Evolutionary conservation across 495 filamentous ascomycete species (phyloP).

Genomic region (Penicillium crystallinum): DNA sequence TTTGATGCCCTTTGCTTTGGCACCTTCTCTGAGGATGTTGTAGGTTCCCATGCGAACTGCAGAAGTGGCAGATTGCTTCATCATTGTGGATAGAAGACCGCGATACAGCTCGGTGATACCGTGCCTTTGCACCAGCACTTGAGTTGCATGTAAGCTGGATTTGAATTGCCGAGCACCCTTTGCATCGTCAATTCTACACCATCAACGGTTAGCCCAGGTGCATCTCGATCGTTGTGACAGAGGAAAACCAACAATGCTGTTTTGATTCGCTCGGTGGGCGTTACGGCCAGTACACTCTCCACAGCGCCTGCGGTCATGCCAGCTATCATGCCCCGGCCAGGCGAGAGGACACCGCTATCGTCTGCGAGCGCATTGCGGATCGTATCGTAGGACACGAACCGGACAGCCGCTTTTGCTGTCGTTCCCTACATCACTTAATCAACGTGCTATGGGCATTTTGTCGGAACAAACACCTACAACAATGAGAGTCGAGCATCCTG

Average conservation of each 20-base stretch:
- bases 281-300: slow-evolving; percentile 56
- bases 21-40: slow-evolving; percentile 60
- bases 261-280: slow-evolving; percentile 63
- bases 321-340: slow-evolving; percentile 50
- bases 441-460: not conserved
- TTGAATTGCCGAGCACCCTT: slow-evolving; percentile 45
- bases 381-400: slow-evolving; percentile 61
- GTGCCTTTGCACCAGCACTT: slow-evolving; percentile 42
- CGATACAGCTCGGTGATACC: slow-evolving; percentile 53
- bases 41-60: slow-evolving; percentile 63
- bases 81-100: slow-evolving; percentile 55
- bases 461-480: slow-evolving; percentile 21
- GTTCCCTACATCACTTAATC: slow-evolving; percentile 31
- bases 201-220: not conserved
- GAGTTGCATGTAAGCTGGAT: slow-evolving; percentile 47
- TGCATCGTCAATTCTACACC: slow-evolving; percentile 58
- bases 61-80: slow-evolving; percentile 64
- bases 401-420: slow-evolving; percentile 61
- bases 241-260: slow-evolving; percentile 48
- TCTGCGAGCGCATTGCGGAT: slow-evolving; percentile 58
- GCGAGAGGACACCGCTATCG: slow-evolving; percentile 51
- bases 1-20: slow-evolving; percentile 36
- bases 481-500: slow-evolving; percentile 57
- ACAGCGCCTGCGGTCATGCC: slow-evolving; percentile 59
- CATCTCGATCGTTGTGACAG: not conserved